These are phyloP conservation scores for Ceratobasidium sp. DNA, from an alignment of 1,284 basidiomycete species.

Conservation along the genomic window DNA sequence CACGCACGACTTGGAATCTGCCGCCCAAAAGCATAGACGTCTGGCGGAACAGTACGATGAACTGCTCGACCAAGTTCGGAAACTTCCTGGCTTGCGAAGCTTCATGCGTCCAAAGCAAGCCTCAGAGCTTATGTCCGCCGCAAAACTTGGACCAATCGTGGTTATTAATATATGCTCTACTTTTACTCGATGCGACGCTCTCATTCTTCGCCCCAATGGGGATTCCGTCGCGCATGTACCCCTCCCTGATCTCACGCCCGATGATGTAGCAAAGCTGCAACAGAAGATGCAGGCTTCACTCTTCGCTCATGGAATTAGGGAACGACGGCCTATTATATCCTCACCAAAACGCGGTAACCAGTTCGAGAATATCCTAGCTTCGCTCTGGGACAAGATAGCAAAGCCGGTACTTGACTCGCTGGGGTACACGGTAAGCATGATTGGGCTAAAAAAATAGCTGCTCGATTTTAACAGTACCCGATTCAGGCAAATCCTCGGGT, in stretches of 20 bases:
- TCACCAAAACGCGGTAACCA: too few species aligned
- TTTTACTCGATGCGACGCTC: not conserved
- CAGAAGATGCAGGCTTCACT: not conserved
- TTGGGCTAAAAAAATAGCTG: too few species aligned
- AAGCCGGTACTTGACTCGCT: not conserved
- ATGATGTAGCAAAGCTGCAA: not conserved
- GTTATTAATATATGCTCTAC: not conserved
- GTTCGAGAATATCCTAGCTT: not conserved
- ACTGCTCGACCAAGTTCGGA: not conserved
- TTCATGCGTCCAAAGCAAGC: not conserved
- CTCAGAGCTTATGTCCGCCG: not conserved
- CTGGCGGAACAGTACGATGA: not conserved
- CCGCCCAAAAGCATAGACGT: not conserved
- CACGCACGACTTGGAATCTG: not conserved
- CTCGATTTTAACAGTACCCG: too few species aligned
- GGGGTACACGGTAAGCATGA: not conserved
- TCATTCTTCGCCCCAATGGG: not conserved
- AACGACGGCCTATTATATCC: not conserved
- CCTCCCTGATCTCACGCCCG: not conserved
- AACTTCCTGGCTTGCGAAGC: not conserved
- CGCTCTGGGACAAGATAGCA: not conserved
- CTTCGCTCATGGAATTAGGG: not conserved
- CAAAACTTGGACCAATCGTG: not conserved
- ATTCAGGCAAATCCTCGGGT: too few species aligned
- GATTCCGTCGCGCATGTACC: not conserved